phyloP scores from a whole-genome alignment of 805 yeast genomes.

The Suhomyces canberraensis region DNA sequence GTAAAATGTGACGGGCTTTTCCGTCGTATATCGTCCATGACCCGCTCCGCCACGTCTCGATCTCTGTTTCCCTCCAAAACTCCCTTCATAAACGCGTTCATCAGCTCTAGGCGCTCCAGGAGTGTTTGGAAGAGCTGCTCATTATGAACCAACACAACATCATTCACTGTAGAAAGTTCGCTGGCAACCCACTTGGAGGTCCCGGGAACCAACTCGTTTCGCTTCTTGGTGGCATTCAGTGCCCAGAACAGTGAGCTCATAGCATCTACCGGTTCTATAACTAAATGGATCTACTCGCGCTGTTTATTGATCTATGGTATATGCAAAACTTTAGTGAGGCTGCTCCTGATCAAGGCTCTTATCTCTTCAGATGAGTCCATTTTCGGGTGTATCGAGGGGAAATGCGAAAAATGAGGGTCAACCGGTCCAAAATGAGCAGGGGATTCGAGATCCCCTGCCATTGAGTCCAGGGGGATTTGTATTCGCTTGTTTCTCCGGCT shows the following conservation, averaged over 20 bases:
- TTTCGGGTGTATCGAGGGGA: no score
- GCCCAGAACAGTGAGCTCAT: slow-evolving; percentile 28
- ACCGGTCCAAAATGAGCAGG: no score
- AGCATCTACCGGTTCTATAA: no score
- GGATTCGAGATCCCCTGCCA: no score
- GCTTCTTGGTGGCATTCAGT: slow-evolving; percentile 28
- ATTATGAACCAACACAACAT: slow-evolving; percentile 32
- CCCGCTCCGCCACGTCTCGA: not conserved
- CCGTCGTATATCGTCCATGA: not conserved
- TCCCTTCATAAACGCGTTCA: slow-evolving; percentile 40
- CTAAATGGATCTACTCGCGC: no score
- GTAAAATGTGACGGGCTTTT: slow-evolving; percentile 7
- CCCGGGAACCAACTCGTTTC: slow-evolving; percentile 43
- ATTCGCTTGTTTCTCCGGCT: slow-evolving; percentile 23
- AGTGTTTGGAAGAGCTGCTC: slow-evolving; percentile 41
- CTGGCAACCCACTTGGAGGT: slow-evolving; percentile 49
- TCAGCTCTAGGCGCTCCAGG: slow-evolving; percentile 36
- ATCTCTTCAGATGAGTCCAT: no score
- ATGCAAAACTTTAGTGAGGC: no score
- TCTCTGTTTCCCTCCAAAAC: slow-evolving; percentile 17
- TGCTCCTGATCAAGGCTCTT: no score
- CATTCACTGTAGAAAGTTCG: slow-evolving; percentile 40
- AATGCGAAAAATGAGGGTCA: no score
- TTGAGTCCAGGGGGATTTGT: slow-evolving; percentile 2
- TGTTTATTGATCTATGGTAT: no score